Evolutionary conservation across 345 rosid genomes (phyloP), one percentile per base, ranked within the genome.

Genomic region (Salix suchowensis): DNA sequence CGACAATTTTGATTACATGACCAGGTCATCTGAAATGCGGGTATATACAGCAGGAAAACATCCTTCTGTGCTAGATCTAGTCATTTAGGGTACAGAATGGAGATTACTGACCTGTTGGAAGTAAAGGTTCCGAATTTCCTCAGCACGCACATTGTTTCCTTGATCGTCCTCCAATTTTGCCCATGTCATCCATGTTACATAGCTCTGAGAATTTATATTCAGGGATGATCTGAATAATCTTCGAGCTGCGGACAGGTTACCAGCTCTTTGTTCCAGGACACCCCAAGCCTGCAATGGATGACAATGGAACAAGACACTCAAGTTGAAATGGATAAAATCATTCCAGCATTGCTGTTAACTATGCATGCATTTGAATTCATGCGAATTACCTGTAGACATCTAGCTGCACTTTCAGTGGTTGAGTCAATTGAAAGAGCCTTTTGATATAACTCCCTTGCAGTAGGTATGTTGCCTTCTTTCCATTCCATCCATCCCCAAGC

Each of bases 401-500:
- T 90, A 82, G 98, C 86, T 65, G 98, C 98, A 84, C 94, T 91
- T 85, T 96, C 97, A 1, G 81, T 90, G n/a, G 82, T 85, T 32
- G 97, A 78, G 78, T 90, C 81, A 77, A 96, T 88, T 74, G 98
- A 82, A 65, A 96, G 86, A 74, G 92, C 96, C 84, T 68, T 88
- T 82, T 90, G 92, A 85, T 96, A 96, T 60, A 88, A 85, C 79
- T 88, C 88, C 86, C 97, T 89, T 28, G 99, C 99, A 5, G 89
- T 83, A 28, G 88, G 50, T 80, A 88, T 75, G 82, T 91, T 93
- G 80, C 98, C 99, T 89, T 96, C 98, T 77, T 93, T 93, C 99
- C 99, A 93, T 74, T 96, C 99, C 99, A 93, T 89, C 99, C 97
- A 96, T 76, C 98, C 98, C 99, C 99, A 96, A 70, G 93, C 99